phyloP scores from a whole-genome alignment of 768 basidiomycete genomes.

The Podaxis pistillaris region DNA sequence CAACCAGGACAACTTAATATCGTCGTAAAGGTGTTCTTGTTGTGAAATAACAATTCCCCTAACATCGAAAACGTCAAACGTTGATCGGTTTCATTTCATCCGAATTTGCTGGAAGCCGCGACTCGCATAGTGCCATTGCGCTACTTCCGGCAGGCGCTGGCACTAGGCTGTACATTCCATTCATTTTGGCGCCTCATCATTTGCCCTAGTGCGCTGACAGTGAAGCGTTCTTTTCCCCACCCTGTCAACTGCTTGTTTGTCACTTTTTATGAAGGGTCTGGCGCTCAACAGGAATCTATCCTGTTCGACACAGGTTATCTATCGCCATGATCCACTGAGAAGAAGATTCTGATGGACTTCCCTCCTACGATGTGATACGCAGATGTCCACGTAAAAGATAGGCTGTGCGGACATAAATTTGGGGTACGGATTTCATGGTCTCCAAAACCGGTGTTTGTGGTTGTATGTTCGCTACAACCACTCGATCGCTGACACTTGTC shows the following conservation, averaged over 20 bases:
- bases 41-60: not conserved
- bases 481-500: not conserved
- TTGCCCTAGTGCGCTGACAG: not conserved
- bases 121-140: not conserved
- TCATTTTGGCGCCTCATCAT: slow-evolving; percentile 6
- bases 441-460: slow-evolving; percentile 4
- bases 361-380: not conserved
- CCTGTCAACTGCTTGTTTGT: not conserved
- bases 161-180: not conserved
- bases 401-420: slow-evolving; percentile 1
- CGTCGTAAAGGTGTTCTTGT: not conserved
- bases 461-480: not conserved
- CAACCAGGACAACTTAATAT: not conserved
- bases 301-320: slow-evolving; percentile 6
- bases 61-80: not conserved
- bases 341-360: slow-evolving; percentile 1
- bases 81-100: not conserved
- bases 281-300: slow-evolving; percentile 3
- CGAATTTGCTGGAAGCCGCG: not conserved
- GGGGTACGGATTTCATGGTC: slow-evolving; percentile 1
- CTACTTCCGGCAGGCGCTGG: not conserved
- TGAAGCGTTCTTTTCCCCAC: not conserved
- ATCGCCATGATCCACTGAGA: not conserved
- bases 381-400: slow-evolving; percentile 7
- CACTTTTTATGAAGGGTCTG: not conserved